Base-by-base conservation (phyloP, 495 filamentous ascomycete genomes). In the Neurospora discreta region DNA sequence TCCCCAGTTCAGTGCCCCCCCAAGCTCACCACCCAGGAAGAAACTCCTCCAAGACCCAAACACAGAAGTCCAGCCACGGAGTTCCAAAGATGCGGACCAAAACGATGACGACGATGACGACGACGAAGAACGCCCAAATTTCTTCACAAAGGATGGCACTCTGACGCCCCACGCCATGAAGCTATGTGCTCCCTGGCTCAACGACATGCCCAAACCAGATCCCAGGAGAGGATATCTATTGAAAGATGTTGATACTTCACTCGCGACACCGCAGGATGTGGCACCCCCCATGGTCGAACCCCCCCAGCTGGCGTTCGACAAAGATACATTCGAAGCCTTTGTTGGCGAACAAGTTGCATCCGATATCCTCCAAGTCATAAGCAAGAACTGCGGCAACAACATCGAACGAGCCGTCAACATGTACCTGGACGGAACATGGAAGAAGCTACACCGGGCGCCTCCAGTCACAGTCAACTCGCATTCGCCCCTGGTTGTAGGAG, bases 351-450 rank as follows among this genome's bases (percentile, higher is more conserved):
- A 86, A 33, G 82, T 96, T n/a, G 76, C 86, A 11, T 68, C 79
- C 0, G 83, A 87, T 23, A 79, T 84, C 1, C 77, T 93, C 20
- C 73, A 79, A 8, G 81, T 81, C 18, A 85, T 94, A 39, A 83
- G 82, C 39, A 77, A 84, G n/a, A 83, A 85, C n/a, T 88, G 90
- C 16, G 87, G 85, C 5, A 84, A 87, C 71, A 82, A 90, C 72
- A 78, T 93, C 10, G 88, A 92, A 76, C 82, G 85, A 75, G 91
- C 91, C 8, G 87, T 94, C 70, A 92, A 92, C 75, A 91, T 97
- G 82, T 99, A 94, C 77, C 90, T 97, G 68, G 95, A 99, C 75
- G 95, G 94, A 16, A 97, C 94, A 6, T 98, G 93, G 93, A 94
- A 90, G 75, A 87, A 79, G 1, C 74, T 83, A 18, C 77, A 78